Conservation (phyloP, 306 rosid genomes). For the Parietaria judaica region DNA sequence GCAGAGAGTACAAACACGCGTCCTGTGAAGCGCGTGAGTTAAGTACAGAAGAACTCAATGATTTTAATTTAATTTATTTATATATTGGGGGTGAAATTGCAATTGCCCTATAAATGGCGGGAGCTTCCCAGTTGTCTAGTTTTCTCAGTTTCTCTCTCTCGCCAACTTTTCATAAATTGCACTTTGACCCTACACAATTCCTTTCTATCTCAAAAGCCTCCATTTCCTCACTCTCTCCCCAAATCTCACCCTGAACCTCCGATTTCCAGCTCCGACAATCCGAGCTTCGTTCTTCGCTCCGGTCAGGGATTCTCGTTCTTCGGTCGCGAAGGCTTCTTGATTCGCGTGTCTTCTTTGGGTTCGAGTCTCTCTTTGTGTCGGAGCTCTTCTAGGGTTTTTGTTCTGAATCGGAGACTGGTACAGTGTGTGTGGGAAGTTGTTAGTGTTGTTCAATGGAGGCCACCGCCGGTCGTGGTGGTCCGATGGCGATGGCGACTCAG, state of each 20-base stretch:
- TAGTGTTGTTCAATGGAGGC: constrained; percentile 55
- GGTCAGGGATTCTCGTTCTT: neutral
- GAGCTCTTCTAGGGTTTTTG: constrained; percentile 52
- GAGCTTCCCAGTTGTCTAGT: constrained; percentile 20
- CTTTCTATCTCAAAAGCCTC: constrained; percentile 12
- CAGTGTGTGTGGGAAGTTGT: constrained; percentile 24
- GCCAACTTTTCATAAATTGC: constrained; percentile 23
- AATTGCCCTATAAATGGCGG: constrained; percentile 48
- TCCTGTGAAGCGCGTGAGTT: no score
- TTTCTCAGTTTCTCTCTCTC: constrained; percentile 11
- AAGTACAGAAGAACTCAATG: no score
- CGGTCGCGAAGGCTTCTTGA: neutral
- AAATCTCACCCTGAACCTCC: neutral
- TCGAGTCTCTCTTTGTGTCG: neutral
- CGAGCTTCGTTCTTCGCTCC: neutral
- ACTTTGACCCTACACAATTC: constrained; percentile 33
- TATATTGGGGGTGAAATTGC: neutral
- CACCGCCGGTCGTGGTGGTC: constrained; percentile 57
- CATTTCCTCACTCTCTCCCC: neutral
- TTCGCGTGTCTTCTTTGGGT: constrained; percentile 24
- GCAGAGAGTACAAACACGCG: no score
- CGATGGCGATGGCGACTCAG: constrained; percentile 47
- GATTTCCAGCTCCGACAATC: constrained; percentile 4
- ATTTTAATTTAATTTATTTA: no score
- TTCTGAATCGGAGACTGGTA: constrained; percentile 5